A percentile compares a stretch with the other conserved stretches of the same genome.
phyloP scores from a whole-genome alignment of 2,329 filamentous ascomycete species.

The Boeremia lycopersici region DNA sequence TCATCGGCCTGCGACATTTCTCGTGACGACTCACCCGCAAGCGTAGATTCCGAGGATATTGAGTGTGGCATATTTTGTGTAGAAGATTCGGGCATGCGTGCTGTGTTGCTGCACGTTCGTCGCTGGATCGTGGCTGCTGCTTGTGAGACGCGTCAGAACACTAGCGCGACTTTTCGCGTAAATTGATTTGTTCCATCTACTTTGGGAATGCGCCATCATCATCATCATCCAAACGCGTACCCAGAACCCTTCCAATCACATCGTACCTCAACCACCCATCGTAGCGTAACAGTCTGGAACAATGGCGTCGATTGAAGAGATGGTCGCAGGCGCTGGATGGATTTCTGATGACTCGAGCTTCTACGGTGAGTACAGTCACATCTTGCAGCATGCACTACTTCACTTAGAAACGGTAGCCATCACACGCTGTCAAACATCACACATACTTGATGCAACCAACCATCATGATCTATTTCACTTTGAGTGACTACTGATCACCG shows the following conservation, averaged over 20 bases:
- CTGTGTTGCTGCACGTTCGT: background rate
- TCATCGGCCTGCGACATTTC: slow-evolving; percentile 48
- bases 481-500: background rate
- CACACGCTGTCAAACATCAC: background rate
- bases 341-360: slow-evolving; percentile 54
- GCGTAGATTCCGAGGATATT: slow-evolving; percentile 47
- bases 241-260: slow-evolving; percentile 14
- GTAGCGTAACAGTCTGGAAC: slow-evolving; percentile 3
- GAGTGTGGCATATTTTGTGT: slow-evolving; percentile 53
- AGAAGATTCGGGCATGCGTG: background rate
- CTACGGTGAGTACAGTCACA: slow-evolving; percentile 44
- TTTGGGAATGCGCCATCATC: slow-evolving; percentile 6
- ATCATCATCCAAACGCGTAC: slow-evolving; percentile 16
- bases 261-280: slow-evolving; percentile 13
- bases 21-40: slow-evolving; percentile 45
- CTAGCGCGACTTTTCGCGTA: slow-evolving; percentile 32
- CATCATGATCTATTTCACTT: background rate
- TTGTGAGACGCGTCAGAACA: slow-evolving; percentile 20
- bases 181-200: slow-evolving; percentile 12
- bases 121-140: slow-evolving; percentile 2
- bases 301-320: slow-evolving; percentile 32
- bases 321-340: slow-evolving; percentile 42
- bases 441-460: background rate
- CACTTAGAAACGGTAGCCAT: slow-evolving; percentile 3
- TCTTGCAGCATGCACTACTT: slow-evolving; percentile 2